Evolutionary conservation across 176 grass and related monocot genomes (phyloP).

Genomic region (Oryza rufipogon): DNA sequence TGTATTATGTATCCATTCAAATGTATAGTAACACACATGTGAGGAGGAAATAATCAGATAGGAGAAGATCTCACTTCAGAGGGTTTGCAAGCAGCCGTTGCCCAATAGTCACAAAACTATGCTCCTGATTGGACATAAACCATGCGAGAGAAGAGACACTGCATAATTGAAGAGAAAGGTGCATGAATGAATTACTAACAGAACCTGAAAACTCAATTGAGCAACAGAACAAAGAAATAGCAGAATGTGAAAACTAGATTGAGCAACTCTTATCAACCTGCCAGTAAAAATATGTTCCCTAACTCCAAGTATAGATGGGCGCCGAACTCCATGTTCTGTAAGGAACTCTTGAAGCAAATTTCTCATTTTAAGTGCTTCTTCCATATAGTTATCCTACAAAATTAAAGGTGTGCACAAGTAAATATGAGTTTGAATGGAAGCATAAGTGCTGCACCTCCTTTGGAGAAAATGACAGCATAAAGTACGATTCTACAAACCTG

Average conservation of each 20-base stretch:
- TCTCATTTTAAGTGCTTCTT: conserved; percentile 99
- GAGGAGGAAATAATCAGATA: neutral
- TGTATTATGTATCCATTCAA: neutral
- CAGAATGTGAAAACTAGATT: conserved; percentile 31
- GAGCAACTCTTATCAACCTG: conserved; percentile 52
- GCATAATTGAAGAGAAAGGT: conserved; percentile 37
- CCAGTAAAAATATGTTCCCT: conserved; percentile 98
- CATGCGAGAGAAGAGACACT: conserved; percentile 99
- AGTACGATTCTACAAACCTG: conserved; percentile 61
- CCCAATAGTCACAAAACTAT: conserved; percentile 95
- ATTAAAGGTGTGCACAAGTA: conserved; percentile 37
- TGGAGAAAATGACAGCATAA: conserved; percentile 22
- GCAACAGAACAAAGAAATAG: conserved; percentile 36
- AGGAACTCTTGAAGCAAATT: conserved; percentile 94
- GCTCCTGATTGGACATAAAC: conserved; percentile 99
- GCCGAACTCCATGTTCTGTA: conserved; percentile 62
- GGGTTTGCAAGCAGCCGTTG: conserved; percentile 88
- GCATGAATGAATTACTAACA: conserved; percentile 41
- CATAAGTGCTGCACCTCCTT: neutral
- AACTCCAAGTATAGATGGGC: conserved; percentile 93
- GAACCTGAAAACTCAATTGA: conserved; percentile 24
- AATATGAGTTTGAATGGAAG: conserved; percentile 30
- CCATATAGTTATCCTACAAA: conserved; percentile 93
- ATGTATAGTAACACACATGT: neutral
- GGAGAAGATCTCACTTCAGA: conserved; percentile 66